Base-by-base conservation (phyloP, 306 rosid species). In the Citrullus colocynthis region DNA sequence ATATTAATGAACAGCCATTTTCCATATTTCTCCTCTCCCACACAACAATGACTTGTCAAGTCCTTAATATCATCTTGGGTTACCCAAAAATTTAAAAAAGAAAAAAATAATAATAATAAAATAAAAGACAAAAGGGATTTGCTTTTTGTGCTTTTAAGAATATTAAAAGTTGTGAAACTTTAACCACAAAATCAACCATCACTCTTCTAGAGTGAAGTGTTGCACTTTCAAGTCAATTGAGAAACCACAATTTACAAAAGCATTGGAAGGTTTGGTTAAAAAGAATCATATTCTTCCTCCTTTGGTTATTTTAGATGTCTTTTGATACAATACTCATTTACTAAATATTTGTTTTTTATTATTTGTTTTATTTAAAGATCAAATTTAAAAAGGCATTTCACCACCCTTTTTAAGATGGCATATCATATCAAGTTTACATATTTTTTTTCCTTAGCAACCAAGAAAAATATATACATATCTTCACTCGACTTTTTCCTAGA, bases 401-500 rank as follows among this genome's bases (percentile, higher is more conserved):
- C 11, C 13, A 15, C 6, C 58, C 34, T 48, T 71, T 48, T 45
- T 71, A 14, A 30, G 4, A 41, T 69, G 57, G 6, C 11, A 62
- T 13, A 36, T 10, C 58, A 71, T 24, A 45, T 45, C 14, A 71
- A 71, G 51, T 9, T 48, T 13, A 44, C 67, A 62, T 24, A 24
- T 32, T 72, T 18, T 63, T 63, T 79, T 85, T 85, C 78, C 86
- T 85, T 85, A 82, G 80, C 55, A 21, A 78, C 79, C 63, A 85
- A 85, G 88, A 78, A 85, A 57, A 32, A 52, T 52, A 55, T 34
- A 59, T 11, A 49, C 61, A 32, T 51, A 28, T 72, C 20, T 30
- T 28, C 7, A 30, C 45, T 34, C 55, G 10, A 18, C 54, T 28
- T 12, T 14, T 49, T 11, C 3, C 21, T 72, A 28, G 16, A 12